phyloP scores from a whole-genome alignment of 1,139 yeast species.

The Citeromyces hawaiiensis region DNA sequence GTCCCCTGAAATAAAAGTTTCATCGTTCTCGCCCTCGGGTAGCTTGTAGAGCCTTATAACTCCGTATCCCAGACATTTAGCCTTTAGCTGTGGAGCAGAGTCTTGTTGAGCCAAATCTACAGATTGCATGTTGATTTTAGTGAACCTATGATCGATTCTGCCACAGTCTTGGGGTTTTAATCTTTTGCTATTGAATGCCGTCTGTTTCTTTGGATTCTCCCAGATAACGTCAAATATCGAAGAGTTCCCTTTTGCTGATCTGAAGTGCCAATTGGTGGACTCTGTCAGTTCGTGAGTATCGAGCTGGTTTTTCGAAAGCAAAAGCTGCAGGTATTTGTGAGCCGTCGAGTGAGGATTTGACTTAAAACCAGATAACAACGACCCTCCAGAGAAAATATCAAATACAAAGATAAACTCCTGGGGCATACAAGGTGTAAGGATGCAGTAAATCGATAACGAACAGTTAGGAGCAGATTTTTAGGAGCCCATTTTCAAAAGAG shows the following conservation, averaged over 20 bases:
- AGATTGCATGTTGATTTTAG: constrained; percentile 17
- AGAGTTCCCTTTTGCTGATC: background rate
- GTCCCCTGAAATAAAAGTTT: constrained; percentile 24
- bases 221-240: background rate
- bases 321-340: background rate
- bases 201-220: background rate
- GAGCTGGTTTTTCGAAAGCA: constrained; percentile 6
- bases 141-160: constrained; percentile 18
- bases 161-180: background rate
- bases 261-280: background rate
- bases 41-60: constrained; percentile 52
- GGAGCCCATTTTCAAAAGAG: too few species aligned
- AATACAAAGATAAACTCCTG: constrained; percentile 11
- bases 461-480: too few species aligned
- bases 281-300: constrained; percentile 3
- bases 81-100: constrained; percentile 21
- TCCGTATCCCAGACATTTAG: constrained; percentile 58
- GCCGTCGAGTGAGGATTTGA: constrained; percentile 2
- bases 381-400: constrained; percentile 12
- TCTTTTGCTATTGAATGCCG: background rate
- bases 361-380: constrained; percentile 7
- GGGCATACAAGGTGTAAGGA: constrained; percentile 2
- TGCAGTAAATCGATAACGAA: too few species aligned
- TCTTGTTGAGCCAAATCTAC: constrained; percentile 15
- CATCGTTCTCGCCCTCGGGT: constrained; percentile 14